A percentile compares a stretch with the other conserved stretches of the same genome.
These are phyloP conservation scores for Selenicereus undatus DNA, from an alignment of 148 eudicot species.

Conservation along the genomic window DNA sequence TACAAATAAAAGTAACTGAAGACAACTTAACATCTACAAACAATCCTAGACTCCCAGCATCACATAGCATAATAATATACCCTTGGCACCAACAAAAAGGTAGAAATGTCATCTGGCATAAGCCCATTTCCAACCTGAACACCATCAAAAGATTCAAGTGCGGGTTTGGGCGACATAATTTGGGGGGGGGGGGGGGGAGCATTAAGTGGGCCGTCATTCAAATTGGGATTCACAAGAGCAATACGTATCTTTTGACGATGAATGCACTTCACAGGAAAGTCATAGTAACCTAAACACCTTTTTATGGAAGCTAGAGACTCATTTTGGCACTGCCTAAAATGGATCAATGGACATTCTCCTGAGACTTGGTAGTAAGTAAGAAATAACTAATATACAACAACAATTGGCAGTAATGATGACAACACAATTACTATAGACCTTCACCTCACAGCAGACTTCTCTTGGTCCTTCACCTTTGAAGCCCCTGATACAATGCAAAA, in stretches of 20 bases:
- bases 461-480: conserved; percentile 37
- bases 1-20: not conserved
- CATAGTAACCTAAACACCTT: no score
- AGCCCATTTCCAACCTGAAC: not conserved
- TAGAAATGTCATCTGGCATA: not conserved
- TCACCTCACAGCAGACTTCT: conserved; percentile 59
- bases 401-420: not conserved
- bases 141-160: no score
- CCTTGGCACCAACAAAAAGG: not conserved
- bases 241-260: not conserved
- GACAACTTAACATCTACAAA: not conserved
- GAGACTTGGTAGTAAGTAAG: not conserved
- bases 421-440: not conserved
- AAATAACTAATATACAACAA: not conserved
- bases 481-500: conserved; percentile 33
- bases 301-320: not conserved
- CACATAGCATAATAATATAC: no score
- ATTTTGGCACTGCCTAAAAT: not conserved
- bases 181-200: no score
- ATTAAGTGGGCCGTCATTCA: not conserved
- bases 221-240: not conserved
- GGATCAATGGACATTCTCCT: not conserved
- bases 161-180: no score
- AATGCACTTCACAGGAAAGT: no score
- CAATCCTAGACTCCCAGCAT: not conserved